A percentile compares a stretch with the other conserved stretches of the same genome.
These are phyloP conservation scores for Coprinopsis cinerea DNA, from an alignment of 768 basidiomycete genomes.

Conservation along the genomic window DNA sequence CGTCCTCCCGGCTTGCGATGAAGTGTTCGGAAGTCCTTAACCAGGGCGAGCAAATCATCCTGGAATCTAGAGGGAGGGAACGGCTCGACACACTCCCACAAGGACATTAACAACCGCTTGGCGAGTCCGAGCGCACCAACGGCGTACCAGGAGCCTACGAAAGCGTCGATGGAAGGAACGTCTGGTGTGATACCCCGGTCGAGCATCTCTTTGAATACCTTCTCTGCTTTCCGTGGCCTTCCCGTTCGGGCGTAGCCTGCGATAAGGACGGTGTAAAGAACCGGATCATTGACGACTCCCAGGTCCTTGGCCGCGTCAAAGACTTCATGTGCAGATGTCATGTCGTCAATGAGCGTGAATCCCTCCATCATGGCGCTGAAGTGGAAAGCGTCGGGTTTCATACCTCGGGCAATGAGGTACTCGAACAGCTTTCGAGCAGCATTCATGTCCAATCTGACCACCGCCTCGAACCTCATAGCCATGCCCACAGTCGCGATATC, in stretches of 20 bases:
- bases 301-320: slow-evolving; percentile 46
- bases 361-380: slow-evolving; percentile 73
- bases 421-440: slow-evolving; percentile 51
- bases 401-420: slow-evolving; percentile 57
- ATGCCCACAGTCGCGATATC: slow-evolving; percentile 55
- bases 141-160: slow-evolving; percentile 61
- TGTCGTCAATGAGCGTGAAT: slow-evolving; percentile 54
- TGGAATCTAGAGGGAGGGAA: slow-evolving; percentile 43
- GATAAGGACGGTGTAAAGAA: slow-evolving; percentile 77
- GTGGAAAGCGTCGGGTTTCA: slow-evolving; percentile 70
- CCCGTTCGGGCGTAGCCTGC: slow-evolving; percentile 60
- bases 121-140: slow-evolving; percentile 47
- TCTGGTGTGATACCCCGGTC: slow-evolving; percentile 60
- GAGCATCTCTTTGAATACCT: slow-evolving; percentile 59
- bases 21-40: neutral
- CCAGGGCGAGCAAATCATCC: slow-evolving; percentile 7
- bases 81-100: slow-evolving; percentile 63
- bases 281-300: slow-evolving; percentile 51
- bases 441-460: slow-evolving; percentile 43
- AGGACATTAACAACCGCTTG: slow-evolving; percentile 43
- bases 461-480: slow-evolving; percentile 58
- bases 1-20: neutral
- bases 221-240: slow-evolving; percentile 46
- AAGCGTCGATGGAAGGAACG: slow-evolving; percentile 62
- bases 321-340: slow-evolving; percentile 47